Evolutionary conservation across 148 eudicot genomes (phyloP).

Genomic region (Rhododendron simsii): DNA sequence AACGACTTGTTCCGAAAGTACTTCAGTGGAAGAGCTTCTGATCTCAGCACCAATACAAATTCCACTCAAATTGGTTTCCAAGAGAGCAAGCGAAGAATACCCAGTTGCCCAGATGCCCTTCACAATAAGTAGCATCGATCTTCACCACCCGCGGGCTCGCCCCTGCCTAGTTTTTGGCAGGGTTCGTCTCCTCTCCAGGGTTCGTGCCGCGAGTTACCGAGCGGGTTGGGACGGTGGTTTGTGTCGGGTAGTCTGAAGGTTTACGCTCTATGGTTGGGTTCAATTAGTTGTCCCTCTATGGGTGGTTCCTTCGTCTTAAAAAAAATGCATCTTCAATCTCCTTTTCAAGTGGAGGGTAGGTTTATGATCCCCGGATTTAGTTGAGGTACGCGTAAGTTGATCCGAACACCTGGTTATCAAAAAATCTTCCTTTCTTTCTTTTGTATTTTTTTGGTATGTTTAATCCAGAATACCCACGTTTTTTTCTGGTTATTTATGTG

Average conservation of each 20-base stretch:
- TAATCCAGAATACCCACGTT: conserved; percentile 80
- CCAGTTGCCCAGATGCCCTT: conserved; percentile 90
- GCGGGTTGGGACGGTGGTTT: not conserved
- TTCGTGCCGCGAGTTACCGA: not conserved
- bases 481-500: conserved; percentile 24
- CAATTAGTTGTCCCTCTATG: not conserved
- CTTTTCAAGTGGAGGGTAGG: not conserved
- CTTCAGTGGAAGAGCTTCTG: conserved; percentile 24
- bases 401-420: not conserved
- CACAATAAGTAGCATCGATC: conserved; percentile 33
- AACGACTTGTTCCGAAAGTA: conserved; percentile 28
- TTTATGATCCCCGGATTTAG: too few species aligned
- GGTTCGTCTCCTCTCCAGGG: too few species aligned
- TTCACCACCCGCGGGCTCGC: too few species aligned
- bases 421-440: not conserved
- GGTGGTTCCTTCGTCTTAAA: not conserved
- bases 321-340: not conserved
- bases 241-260: not conserved
- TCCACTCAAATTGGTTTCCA: conserved; percentile 13
- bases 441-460: not conserved
- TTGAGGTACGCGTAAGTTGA: too few species aligned
- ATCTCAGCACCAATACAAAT: not conserved
- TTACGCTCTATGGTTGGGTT: not conserved
- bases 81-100: conserved; percentile 55
- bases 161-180: not conserved